Evolutionary conservation across 176 grass and related monocot genomes (phyloP).

Genomic region (Hordeum marinum): DNA sequence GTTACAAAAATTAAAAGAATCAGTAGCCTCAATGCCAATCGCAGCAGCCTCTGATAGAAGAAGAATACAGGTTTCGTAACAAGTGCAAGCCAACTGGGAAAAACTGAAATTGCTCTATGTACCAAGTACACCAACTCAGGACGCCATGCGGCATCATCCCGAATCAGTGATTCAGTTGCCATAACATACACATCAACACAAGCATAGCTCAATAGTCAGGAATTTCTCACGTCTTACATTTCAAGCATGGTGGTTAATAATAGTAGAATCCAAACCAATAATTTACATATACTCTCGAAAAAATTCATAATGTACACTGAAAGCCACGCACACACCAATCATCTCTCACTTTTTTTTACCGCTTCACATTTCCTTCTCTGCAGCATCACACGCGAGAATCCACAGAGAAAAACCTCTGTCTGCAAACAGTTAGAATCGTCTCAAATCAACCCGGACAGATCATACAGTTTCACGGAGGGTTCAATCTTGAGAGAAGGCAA

Average conservation of each 20-base stretch:
- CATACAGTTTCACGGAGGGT: conserved; percentile 28
- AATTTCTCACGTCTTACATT: not conserved
- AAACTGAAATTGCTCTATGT: not conserved
- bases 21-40: not conserved
- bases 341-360: not conserved
- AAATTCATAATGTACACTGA: conserved; percentile 9
- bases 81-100: not conserved
- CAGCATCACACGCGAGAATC: conserved; percentile 17
- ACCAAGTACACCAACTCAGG: not conserved
- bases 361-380: not conserved
- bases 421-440: conserved; percentile 32
- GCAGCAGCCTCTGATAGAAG: not conserved
- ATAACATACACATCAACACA: not conserved
- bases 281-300: not conserved
- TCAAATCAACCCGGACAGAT: conserved; percentile 28
- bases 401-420: conserved; percentile 1
- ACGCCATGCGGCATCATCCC: not conserved
- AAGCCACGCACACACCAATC: not conserved
- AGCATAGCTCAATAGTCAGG: not conserved
- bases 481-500: conserved; percentile 11
- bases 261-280: not conserved
- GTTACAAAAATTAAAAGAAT: not conserved
- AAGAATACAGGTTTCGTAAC: not conserved
- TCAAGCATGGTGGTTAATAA: not conserved
- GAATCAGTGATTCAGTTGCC: not conserved